Conservation (phyloP, 768 basidiomycete genomes). For the Xerocomellus intermedius region DNA sequence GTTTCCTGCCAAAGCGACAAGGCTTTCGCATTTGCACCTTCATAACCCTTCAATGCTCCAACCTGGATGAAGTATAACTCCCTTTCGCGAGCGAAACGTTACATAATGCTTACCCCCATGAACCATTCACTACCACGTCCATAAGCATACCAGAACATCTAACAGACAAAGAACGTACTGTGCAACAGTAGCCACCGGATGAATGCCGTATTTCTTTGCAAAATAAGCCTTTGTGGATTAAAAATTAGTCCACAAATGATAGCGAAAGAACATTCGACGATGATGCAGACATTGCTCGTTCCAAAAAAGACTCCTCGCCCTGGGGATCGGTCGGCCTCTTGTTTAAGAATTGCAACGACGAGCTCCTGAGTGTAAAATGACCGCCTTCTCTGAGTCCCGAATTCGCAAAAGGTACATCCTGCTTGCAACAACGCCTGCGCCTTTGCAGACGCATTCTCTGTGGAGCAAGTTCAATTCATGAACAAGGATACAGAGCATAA, state of each 20-base stretch:
- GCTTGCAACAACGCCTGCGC: slow-evolving; percentile 58
- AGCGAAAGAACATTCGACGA: neutral
- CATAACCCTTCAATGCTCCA: slow-evolving; percentile 82
- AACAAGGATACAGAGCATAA: neutral
- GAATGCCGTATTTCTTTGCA: slow-evolving; percentile 69
- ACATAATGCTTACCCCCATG: slow-evolving; percentile 60
- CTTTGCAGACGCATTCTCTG: slow-evolving; percentile 76
- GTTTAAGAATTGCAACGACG: slow-evolving; percentile 65
- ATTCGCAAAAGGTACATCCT: slow-evolving; percentile 77
- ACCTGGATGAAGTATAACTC: slow-evolving; percentile 44
- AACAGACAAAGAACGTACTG: slow-evolving; percentile 55
- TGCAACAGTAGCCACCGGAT: slow-evolving; percentile 78
- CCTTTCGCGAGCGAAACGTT: neutral
- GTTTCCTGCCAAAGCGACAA: slow-evolving; percentile 86
- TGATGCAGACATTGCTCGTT: slow-evolving; percentile 78
- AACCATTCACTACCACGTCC: slow-evolving; percentile 73
- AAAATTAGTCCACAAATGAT: neutral
- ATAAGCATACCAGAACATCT: slow-evolving; percentile 1
- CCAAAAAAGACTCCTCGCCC: slow-evolving; percentile 53
- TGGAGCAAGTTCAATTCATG: neutral
- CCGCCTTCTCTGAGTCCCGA: slow-evolving; percentile 81
- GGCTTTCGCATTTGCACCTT: slow-evolving; percentile 66
- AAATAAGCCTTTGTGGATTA: slow-evolving; percentile 63
- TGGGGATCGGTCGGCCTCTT: slow-evolving; percentile 53
- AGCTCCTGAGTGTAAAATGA: slow-evolving; percentile 74